Conservation (phyloP, 148 eudicot species). For the Agrostemma githago region DNA sequence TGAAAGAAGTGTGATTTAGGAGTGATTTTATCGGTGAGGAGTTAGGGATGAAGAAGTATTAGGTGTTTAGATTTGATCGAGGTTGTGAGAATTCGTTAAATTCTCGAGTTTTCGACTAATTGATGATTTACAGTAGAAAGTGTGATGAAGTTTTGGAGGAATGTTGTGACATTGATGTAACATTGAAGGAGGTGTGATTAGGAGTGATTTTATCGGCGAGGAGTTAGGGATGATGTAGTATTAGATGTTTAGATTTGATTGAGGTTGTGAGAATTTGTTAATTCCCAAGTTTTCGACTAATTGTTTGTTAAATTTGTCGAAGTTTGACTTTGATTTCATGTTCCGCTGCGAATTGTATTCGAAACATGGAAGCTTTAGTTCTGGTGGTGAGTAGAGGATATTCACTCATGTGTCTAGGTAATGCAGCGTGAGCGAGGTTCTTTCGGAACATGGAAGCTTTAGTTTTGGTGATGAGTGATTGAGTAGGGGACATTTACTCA, state of each 20-base stretch:
- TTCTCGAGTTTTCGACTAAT: not conserved
- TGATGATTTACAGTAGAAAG: not conserved
- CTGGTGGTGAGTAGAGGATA: not conserved
- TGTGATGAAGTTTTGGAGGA: not conserved
- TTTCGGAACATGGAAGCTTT: not conserved
- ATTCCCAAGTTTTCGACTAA: not conserved
- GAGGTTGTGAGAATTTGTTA: not conserved
- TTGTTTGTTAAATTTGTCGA: not conserved
- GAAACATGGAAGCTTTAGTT: not conserved
- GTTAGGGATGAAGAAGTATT: not conserved
- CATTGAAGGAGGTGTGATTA: not conserved
- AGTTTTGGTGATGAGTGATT: not conserved
- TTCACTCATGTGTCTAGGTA: not conserved
- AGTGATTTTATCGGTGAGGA: constrained; percentile 3
- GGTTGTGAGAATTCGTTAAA: not conserved
- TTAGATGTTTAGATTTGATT: not conserved
- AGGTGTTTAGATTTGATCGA: constrained; percentile 4
- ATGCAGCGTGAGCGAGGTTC: not conserved
- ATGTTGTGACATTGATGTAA: constrained; percentile 11
- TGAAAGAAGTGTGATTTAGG: not conserved
- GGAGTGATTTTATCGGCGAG: not conserved
- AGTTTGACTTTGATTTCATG: not conserved
- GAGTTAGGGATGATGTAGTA: not conserved
- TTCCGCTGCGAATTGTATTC: not conserved
- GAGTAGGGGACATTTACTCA: not conserved